A percentile compares a stretch with the other conserved stretches of the same genome.
Evolutionary conservation across 2,329 filamentous ascomycete genomes (phyloP).

Genomic region (Rugonectria rugulosa): DNA sequence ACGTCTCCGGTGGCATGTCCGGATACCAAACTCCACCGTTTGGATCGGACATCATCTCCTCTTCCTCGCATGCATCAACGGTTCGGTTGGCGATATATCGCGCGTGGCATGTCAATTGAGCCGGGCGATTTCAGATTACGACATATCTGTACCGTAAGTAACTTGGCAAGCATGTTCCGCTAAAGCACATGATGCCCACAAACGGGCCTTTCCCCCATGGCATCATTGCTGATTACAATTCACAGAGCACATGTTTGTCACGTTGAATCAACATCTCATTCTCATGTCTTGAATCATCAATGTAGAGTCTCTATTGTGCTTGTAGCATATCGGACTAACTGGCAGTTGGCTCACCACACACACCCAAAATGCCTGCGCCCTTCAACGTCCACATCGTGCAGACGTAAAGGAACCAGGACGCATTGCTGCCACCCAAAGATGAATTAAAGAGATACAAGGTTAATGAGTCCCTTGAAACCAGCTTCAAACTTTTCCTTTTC

Average conservation of each 20-base stretch:
- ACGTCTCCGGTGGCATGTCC: not conserved
- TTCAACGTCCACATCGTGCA: conserved; percentile 12
- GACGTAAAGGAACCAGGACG: conserved; percentile 10
- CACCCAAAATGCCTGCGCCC: conserved; percentile 15
- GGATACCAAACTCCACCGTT: not conserved
- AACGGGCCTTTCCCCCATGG: not conserved
- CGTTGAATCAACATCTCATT: not conserved
- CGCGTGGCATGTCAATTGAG: not conserved
- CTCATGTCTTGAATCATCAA: conserved; percentile 21
- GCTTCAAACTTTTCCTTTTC: conserved; percentile 26
- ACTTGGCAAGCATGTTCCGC: too few species aligned
- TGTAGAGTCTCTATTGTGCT: conserved; percentile 26
- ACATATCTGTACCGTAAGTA: too few species aligned
- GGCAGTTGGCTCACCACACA: conserved; percentile 3
- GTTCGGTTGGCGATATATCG: not conserved
- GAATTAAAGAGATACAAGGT: conserved; percentile 14
- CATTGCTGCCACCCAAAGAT: conserved; percentile 24
- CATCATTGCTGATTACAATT: not conserved
- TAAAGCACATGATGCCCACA: not conserved
- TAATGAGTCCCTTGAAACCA: conserved; percentile 22
- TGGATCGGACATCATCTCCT: not conserved
- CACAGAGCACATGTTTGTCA: not conserved
- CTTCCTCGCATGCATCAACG: not conserved
- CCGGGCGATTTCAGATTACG: too few species aligned
- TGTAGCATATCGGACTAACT: conserved; percentile 15